These are phyloP conservation scores for Cercospora sojina DNA, from an alignment of 2,329 filamentous ascomycete genomes.

Conservation along the genomic window DNA sequence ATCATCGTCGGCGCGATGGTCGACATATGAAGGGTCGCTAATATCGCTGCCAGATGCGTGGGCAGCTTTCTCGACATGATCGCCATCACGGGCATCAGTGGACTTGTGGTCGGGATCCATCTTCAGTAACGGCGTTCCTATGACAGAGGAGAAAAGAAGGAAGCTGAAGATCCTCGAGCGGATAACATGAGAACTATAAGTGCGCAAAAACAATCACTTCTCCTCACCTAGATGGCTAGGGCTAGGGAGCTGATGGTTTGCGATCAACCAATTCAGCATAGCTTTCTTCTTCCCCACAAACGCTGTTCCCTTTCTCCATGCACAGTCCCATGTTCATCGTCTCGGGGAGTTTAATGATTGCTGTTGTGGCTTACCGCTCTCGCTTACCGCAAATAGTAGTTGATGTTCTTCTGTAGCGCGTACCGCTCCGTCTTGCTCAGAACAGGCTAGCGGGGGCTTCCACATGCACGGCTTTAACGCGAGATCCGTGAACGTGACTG, in stretches of 20 bases:
- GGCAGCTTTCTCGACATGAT: constrained; percentile 21
- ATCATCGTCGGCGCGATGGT: constrained; percentile 30
- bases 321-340: neutral
- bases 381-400: neutral
- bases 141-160: neutral
- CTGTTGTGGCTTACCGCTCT: neutral
- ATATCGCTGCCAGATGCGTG: constrained; percentile 5
- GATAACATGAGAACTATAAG: neutral
- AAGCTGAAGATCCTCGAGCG: neutral
- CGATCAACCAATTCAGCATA: neutral
- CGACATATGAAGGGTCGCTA: constrained; percentile 17
- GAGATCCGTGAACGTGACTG: neutral
- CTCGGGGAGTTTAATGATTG: neutral
- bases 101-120: neutral
- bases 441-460: neutral
- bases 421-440: neutral
- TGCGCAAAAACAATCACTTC: neutral
- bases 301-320: neutral
- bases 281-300: neutral
- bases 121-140: neutral
- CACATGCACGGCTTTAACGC: neutral
- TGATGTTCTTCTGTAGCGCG: neutral
- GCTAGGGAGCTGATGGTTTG: neutral
- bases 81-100: constrained; percentile 3
- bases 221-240: neutral